phyloP scores from a whole-genome alignment of 1,284 basidiomycete species.

The Vanrija pseudolonga region DNA sequence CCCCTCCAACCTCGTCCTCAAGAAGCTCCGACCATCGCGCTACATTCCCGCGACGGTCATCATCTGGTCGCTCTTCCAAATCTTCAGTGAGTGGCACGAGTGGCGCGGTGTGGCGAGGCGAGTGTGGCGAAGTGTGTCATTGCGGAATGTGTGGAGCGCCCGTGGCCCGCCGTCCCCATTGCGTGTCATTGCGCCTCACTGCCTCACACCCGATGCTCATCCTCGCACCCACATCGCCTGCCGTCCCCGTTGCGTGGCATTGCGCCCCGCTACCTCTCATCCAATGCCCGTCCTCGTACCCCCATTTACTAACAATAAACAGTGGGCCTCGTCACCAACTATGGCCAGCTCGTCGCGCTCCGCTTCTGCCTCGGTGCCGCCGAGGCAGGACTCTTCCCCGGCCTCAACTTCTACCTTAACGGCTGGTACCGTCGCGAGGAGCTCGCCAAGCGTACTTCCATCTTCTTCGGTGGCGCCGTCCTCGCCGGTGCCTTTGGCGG shows the following conservation, averaged over 20 bases:
- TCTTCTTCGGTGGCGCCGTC: constrained; percentile 53
- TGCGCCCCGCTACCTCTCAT: too few relatives aligned
- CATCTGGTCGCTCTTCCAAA: constrained; percentile 43
- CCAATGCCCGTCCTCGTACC: too few relatives aligned
- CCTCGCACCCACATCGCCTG: too few relatives aligned
- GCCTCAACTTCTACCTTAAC: constrained; percentile 50
- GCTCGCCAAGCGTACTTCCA: constrained; percentile 44
- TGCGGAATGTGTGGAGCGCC: too few relatives aligned
- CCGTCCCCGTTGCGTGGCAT: too few relatives aligned
- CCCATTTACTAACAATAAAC: too few relatives aligned
- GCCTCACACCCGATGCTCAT: too few relatives aligned
- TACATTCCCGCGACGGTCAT: constrained; percentile 48
- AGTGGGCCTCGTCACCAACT: constrained; percentile 50
- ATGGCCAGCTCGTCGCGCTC: constrained; percentile 45
- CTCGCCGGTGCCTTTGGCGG: constrained; percentile 50
- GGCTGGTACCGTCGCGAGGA: constrained; percentile 51
- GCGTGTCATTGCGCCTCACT: too few relatives aligned
- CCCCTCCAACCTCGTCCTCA: constrained; percentile 51
- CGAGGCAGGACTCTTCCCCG: constrained; percentile 48
- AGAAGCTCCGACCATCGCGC: constrained; percentile 45
- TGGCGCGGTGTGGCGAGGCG: too few relatives aligned
- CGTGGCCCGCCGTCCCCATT: too few relatives aligned
- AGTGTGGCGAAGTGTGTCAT: too few relatives aligned
- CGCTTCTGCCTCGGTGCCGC: constrained; percentile 48
- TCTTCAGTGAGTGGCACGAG: constrained; percentile 27